A percentile compares a stretch with the other conserved stretches of the same genome.
Conservation (phyloP, 331 rosid species). For the Spiraea crenata region DNA sequence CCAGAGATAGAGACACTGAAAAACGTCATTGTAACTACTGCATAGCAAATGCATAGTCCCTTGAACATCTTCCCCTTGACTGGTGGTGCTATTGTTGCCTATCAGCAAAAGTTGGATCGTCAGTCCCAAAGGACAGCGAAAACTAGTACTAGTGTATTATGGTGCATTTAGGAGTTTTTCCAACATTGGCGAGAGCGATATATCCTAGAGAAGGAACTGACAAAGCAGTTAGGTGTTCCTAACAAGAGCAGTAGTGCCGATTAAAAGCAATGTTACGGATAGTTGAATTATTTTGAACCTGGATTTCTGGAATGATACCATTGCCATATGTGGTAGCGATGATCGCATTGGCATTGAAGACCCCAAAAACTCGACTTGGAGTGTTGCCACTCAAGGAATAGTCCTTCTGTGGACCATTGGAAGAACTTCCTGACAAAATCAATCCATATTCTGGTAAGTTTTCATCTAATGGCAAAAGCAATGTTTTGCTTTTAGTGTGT, state of each 20-base stretch:
- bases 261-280: not conserved
- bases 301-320: constrained; percentile 84
- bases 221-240: not conserved
- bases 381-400: constrained; percentile 55
- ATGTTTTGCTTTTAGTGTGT: not conserved
- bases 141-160: not conserved
- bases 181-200: no score
- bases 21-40: constrained; percentile 44
- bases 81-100: constrained; percentile 86
- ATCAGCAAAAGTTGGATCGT: not conserved
- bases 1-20: constrained; percentile 72
- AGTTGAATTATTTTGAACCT: constrained; percentile 35
- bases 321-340: constrained; percentile 75
- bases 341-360: constrained; percentile 71
- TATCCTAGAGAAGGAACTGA: not conserved
- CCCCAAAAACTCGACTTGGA: constrained; percentile 45
- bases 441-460: not conserved
- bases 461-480: not conserved
- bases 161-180: not conserved
- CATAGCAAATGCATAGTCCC: constrained; percentile 64
- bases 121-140: not conserved
- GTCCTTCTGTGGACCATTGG: constrained; percentile 60
- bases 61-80: constrained; percentile 92
- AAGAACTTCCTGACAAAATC: constrained; percentile 45
- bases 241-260: not conserved